These are phyloP conservation scores for Zymoseptoria brevis DNA, from an alignment of 2,329 filamentous ascomycete species.

Conservation along the genomic window DNA sequence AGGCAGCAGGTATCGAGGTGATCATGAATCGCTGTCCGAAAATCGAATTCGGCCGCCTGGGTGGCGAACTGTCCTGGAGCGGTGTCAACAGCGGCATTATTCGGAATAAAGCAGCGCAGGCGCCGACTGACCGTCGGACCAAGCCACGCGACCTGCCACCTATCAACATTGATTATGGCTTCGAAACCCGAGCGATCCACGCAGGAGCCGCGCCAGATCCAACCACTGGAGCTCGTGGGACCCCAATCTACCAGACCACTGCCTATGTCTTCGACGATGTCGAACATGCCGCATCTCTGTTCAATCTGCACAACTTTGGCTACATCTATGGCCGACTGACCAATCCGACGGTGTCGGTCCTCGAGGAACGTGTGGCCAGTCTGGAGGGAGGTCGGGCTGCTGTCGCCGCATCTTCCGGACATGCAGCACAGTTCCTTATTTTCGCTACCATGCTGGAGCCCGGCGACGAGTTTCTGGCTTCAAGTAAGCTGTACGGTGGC, in stretches of 20 bases:
- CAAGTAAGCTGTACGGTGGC: slow-evolving; percentile 12
- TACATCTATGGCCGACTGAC: slow-evolving; percentile 11
- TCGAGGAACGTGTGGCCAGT: slow-evolving; percentile 13
- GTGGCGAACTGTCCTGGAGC: slow-evolving; percentile 13
- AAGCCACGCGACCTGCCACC: slow-evolving; percentile 1
- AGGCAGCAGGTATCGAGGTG: slow-evolving; percentile 11
- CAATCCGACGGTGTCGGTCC: slow-evolving; percentile 12
- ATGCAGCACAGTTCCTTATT: slow-evolving; percentile 11
- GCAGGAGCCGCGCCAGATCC: slow-evolving; percentile 11
- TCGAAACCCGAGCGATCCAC: slow-evolving; percentile 10
- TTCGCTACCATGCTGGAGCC: slow-evolving; percentile 12
- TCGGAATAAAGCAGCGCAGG: slow-evolving; percentile 11
- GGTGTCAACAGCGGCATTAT: slow-evolving; percentile 13
- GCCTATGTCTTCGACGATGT: slow-evolving; percentile 13
- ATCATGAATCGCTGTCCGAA: slow-evolving; percentile 14
- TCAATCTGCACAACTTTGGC: slow-evolving; percentile 14
- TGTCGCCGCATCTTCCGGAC: slow-evolving; percentile 11
- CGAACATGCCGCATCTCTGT: slow-evolving; percentile 11
- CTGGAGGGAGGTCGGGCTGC: slow-evolving; percentile 11
- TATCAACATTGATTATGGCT: slow-evolving; percentile 11
- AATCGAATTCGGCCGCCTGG: slow-evolving; percentile 13
- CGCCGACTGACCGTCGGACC: slow-evolving; percentile 6
- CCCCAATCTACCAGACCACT: slow-evolving; percentile 12
- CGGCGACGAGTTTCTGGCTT: slow-evolving; percentile 12
- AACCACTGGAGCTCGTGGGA: slow-evolving; percentile 11